Evolutionary conservation across 306 rosid genomes (phyloP), one percentile per base, ranked within the genome.

Genomic region (Pyrus betulifolia): DNA sequence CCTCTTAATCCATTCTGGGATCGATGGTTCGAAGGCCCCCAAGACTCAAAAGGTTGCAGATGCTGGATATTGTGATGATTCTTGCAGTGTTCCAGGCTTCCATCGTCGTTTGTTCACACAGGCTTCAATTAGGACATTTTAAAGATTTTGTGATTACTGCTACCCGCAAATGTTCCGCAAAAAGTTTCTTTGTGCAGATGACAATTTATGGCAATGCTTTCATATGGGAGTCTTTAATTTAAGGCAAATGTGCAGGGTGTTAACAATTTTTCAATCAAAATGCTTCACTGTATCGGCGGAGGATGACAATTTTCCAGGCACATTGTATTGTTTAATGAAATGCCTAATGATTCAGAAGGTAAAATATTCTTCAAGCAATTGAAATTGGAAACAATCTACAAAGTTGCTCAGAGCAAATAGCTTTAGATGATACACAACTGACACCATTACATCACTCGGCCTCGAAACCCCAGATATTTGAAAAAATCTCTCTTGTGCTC

Each of bases 1-100:
- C 99, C 98, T 21, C 7, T 88, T 51, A 96, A 82, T 85, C 89
- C 93, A 28, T 55, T 77, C 12, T 96, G 99, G 98, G 99, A 96
- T 83, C 83, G 93, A 78, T 96, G 99, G 99, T 96, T 96, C 69
- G 99, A 96, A 84, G 97, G 96, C 3, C 93, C 90, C 4, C 91
- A 87, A 87, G 99, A 96, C 45, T 85, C 96, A 8, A 89, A 86
- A 80, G 89, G 89, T 73, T 96, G 97, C 90, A 87, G 88, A 85
- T 96, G 99, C 89, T 91, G 90, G 98, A 83, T 96, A 74, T 85
- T 92, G 80, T 96, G 91, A 92, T 61, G 71, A 57, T 62, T 35
- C 45, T 74, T 69, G 83, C 78, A 33, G 31, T 38, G 70, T 67
- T 42, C 71, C 46, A 58, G 63, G 46, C 78, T 61, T 73, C 35